Evolutionary conservation across 2,329 filamentous ascomycete genomes (phyloP).

Genomic region (Aspergillus hortae): DNA sequence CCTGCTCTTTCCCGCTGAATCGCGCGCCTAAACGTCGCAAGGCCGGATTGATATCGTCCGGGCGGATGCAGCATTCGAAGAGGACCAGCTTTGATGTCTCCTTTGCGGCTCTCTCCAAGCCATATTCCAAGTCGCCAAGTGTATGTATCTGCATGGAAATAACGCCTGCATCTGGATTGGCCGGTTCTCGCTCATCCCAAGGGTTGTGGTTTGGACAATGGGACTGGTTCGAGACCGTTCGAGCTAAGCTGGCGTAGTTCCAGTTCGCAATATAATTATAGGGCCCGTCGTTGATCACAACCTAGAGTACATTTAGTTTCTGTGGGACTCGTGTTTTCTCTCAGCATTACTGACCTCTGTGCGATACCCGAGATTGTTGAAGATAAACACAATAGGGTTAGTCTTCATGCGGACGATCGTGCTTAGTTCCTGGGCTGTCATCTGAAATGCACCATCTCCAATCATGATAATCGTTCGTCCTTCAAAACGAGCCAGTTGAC

Average conservation of each 20-base stretch:
- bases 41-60: slow-evolving; percentile 5
- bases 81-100: slow-evolving; percentile 8
- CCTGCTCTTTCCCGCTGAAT: too few relatives aligned
- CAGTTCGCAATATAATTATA: slow-evolving; percentile 11
- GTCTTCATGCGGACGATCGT: slow-evolving; percentile 75
- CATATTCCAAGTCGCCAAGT: not conserved
- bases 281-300: slow-evolving; percentile 6
- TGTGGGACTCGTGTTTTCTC: not conserved
- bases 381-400: slow-evolving; percentile 74
- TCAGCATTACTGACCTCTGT: slow-evolving; percentile 54
- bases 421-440: slow-evolving; percentile 76
- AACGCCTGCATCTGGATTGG: not conserved
- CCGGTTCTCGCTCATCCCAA: not conserved
- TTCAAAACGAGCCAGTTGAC: slow-evolving; percentile 6
- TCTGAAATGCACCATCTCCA: slow-evolving; percentile 79
- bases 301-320: not conserved
- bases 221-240: not conserved
- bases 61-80: slow-evolving; percentile 9
- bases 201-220: slow-evolving; percentile 3
- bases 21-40: not conserved
- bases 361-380: slow-evolving; percentile 80
- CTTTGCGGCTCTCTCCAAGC: not conserved
- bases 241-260: slow-evolving; percentile 8
- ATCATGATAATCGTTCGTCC: slow-evolving; percentile 71
- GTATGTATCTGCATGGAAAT: slow-evolving; percentile 6